These are phyloP conservation scores for Aspergillus cristatus DNA, from an alignment of 495 filamentous ascomycete genomes.

Conservation along the genomic window DNA sequence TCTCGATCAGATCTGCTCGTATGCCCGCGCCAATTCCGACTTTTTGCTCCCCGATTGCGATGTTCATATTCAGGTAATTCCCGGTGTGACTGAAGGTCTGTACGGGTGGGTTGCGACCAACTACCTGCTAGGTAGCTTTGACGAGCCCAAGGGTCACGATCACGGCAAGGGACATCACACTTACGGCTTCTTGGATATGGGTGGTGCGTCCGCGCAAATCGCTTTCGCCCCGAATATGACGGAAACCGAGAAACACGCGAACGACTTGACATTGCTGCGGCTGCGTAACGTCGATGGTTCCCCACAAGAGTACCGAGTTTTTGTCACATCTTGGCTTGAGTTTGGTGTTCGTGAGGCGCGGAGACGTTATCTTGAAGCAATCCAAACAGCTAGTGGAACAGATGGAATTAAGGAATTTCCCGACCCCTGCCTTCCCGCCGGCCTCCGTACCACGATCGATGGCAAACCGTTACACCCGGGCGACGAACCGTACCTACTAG, in stretches of 20 bases:
- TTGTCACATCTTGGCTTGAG: slow-evolving; percentile 93
- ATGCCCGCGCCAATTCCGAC: slow-evolving; percentile 64
- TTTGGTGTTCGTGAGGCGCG: slow-evolving; percentile 92
- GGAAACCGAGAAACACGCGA: slow-evolving; percentile 79
- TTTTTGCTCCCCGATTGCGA: slow-evolving; percentile 88
- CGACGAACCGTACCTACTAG: slow-evolving; percentile 46
- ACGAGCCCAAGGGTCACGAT: slow-evolving; percentile 61
- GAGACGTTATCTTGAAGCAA: slow-evolving; percentile 62
- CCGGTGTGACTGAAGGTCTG: slow-evolving; percentile 92
- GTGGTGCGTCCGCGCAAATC: slow-evolving; percentile 93
- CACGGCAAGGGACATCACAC: slow-evolving; percentile 88
- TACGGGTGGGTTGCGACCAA: slow-evolving; percentile 99
- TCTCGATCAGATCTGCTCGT: slow-evolving; percentile 72
- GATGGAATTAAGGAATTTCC: slow-evolving; percentile 56
- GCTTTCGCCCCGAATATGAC: slow-evolving; percentile 94
- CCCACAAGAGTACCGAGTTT: slow-evolving; percentile 72
- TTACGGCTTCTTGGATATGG: slow-evolving; percentile 98
- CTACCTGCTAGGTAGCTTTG: slow-evolving; percentile 89
- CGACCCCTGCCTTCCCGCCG: slow-evolving; percentile 84
- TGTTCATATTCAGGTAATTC: slow-evolving; percentile 87
- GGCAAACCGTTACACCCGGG: slow-evolving; percentile 39
- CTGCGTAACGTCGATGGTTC: slow-evolving; percentile 73
- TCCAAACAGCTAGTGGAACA: slow-evolving; percentile 51
- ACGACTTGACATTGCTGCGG: slow-evolving; percentile 80
- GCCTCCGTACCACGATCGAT: slow-evolving; percentile 54